A percentile compares a stretch with the other conserved stretches of the same genome.
phyloP scores from a whole-genome alignment of 129 eudicot genomes.

The Centaurea solstitialis region DNA sequence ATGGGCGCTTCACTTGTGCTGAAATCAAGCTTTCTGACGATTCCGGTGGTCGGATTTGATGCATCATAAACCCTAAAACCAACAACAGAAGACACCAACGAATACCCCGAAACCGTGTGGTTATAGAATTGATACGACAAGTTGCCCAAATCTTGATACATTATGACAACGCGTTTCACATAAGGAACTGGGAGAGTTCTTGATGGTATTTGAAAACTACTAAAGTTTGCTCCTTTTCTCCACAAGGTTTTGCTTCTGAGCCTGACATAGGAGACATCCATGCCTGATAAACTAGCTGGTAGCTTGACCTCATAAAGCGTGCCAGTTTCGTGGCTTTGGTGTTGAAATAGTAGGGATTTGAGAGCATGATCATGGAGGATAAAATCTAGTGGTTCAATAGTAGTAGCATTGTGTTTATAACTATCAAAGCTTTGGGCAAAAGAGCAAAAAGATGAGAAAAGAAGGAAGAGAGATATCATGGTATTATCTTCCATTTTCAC shows the following conservation, averaged over 20 bases:
- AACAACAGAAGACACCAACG: conserved; percentile 44
- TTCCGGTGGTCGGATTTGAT: conserved; percentile 31
- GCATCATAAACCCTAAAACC: conserved; percentile 69
- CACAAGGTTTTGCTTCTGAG: conserved; percentile 66
- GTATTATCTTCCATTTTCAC: conserved; percentile 21
- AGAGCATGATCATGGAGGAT: conserved; percentile 42
- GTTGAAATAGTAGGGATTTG: conserved; percentile 33
- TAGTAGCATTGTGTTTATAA: background rate
- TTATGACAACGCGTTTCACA: conserved; percentile 48
- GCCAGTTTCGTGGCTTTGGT: conserved; percentile 52
- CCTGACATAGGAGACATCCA: conserved; percentile 43
- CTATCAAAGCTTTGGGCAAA: conserved; percentile 14
- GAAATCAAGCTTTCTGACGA: conserved; percentile 39
- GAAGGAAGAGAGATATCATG: conserved; percentile 23
- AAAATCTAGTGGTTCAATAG: conserved; percentile 28
- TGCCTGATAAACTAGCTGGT: conserved; percentile 55
- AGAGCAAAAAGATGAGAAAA: conserved; percentile 17
- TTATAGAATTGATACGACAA: conserved; percentile 52
- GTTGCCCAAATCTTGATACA: conserved; percentile 66
- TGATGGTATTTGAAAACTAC: conserved; percentile 54
- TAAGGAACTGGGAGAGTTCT: conserved; percentile 61
- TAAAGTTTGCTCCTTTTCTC: conserved; percentile 64
- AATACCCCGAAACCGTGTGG: conserved; percentile 41
- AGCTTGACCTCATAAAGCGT: conserved; percentile 43
- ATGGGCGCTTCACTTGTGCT: conserved; percentile 48